Evolutionary conservation across 1,284 basidiomycete species (phyloP), one percentile per base, ranked within the genome.

Genomic region (Cryptococcus wingfieldii): DNA sequence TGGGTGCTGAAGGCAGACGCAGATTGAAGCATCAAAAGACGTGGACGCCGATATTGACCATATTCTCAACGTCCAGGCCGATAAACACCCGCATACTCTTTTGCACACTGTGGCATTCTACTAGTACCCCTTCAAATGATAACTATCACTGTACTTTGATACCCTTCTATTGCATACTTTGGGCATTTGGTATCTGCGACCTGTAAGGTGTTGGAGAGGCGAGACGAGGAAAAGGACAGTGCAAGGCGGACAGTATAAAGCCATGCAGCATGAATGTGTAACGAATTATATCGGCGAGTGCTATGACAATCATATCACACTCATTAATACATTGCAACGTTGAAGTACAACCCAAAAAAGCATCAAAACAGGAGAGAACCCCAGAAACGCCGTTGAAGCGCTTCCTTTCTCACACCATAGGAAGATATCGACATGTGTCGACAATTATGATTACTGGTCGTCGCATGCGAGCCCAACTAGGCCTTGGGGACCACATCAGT

Each of bases 61-160:
- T 52, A 95, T 99, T 61, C 79, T 99, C 28, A 82, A 89, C 63
- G 72, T 71, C 34, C 95, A 98, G 63, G 86, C 90, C 72, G 87
- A 89, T 53, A 87, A 84, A 51, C 92, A 97, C 74, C 92, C 95
- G 0, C 96, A 98, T 76, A 87, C 84, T 68, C 79, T 98, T 34
- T 80, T 98, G 47, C 96, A 98, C 72, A 89, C 89, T 12, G 87
- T 96, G 41, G 88, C 85, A 31, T 96, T 87, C 75, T 96, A 92
- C 74, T 96, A 54, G 46, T 34, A 34, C 31, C 31, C 31, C 31
- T 34, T 34, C 3, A 1, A 6, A 34, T 34, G 31, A 34, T 34
- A 7, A 8, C 14, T 5, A 34, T 34, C 31, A 34, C 31, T 34
- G 31, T 34, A 34, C 6, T 13, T 27, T 25, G 12, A 53, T 56